Evolutionary conservation across 192 early-diverging fungal genomes (phyloP).

Genomic region (Coemansia sp.): DNA sequence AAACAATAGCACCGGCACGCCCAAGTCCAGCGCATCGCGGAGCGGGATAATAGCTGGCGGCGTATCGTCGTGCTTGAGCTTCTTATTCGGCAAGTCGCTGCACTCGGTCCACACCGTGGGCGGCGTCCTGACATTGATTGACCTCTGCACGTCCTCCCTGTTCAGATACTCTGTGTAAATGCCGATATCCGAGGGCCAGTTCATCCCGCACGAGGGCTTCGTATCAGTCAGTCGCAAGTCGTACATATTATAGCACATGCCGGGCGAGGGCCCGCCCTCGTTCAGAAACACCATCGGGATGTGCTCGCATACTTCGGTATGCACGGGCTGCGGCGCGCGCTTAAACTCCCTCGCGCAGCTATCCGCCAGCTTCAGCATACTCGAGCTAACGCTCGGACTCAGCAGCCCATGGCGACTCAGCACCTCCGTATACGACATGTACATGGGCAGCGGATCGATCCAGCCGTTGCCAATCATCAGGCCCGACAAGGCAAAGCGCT

Average conservation of each 20-base stretch:
- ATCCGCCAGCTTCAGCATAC: constrained; percentile 30
- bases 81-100: constrained; percentile 36
- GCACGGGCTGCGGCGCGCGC: constrained; percentile 49
- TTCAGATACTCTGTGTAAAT: constrained; percentile 48
- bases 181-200: constrained; percentile 54
- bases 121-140: constrained; percentile 50
- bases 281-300: constrained; percentile 33
- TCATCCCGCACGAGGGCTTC: constrained; percentile 61
- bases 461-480: constrained; percentile 75
- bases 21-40: constrained; percentile 41
- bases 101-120: constrained; percentile 61
- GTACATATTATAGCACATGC: constrained; percentile 70
- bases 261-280: constrained; percentile 35
- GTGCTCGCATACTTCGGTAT: constrained; percentile 40
- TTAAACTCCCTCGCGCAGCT: constrained; percentile 39
- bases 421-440: constrained; percentile 54
- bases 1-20: constrained; percentile 57
- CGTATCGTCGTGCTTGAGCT: constrained; percentile 42
- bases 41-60: constrained; percentile 52
- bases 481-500: constrained; percentile 44
- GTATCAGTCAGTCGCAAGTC: constrained; percentile 64
- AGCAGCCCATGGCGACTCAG: constrained; percentile 42
- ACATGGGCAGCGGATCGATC: constrained; percentile 65
- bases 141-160: constrained; percentile 52
- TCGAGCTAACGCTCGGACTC: constrained; percentile 10